A percentile compares a stretch with the other conserved stretches of the same genome.
These are phyloP conservation scores for Lentinula aciculospora DNA, from an alignment of 768 basidiomycete species.

Conservation along the genomic window DNA sequence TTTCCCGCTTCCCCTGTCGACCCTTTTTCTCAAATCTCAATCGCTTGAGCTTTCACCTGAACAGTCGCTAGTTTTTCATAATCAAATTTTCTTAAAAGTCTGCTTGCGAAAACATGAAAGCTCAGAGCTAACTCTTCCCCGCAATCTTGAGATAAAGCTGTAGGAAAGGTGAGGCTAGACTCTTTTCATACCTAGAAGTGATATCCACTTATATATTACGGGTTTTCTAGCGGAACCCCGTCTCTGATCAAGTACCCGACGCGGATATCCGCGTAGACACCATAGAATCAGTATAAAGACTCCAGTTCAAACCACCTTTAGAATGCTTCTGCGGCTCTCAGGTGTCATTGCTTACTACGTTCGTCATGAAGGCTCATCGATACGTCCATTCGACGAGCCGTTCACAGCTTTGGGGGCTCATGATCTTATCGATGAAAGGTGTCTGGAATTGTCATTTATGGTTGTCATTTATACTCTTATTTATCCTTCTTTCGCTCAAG, in stretches of 20 bases:
- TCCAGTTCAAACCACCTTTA: not conserved
- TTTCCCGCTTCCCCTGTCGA: no score
- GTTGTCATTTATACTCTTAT: slow-evolving; percentile 4
- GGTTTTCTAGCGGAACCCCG: not conserved
- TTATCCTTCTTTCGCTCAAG: not conserved
- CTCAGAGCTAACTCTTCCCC: no score
- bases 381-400: not conserved
- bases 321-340: not conserved
- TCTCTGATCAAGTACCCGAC: not conserved
- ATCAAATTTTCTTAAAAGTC: no score
- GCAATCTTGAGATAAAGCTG: no score
- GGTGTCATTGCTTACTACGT: no score
- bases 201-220: no score
- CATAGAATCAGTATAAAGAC: not conserved
- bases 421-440: not conserved
- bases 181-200: no score
- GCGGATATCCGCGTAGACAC: not conserved
- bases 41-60: no score
- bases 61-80: no score
- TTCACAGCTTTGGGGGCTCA: not conserved
- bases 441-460: not conserved
- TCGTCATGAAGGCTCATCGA: no score
- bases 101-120: no score
- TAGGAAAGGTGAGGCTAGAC: not conserved
- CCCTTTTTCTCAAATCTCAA: no score